Conservation (phyloP, 208 protist species). For the Wallacemonas collosoma region DNA sequence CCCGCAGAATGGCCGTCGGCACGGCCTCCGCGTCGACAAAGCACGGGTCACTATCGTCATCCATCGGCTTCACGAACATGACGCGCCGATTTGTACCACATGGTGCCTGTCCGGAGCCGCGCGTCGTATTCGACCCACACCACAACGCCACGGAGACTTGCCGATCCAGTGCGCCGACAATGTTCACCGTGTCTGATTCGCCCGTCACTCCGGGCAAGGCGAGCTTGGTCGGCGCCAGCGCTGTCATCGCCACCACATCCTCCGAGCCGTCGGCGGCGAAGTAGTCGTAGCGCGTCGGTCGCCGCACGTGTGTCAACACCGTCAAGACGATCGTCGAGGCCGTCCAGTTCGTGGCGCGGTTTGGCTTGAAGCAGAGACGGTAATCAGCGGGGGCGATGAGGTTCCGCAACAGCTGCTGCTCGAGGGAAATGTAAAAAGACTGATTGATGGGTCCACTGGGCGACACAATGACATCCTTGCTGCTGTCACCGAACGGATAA, state of each 20-base stretch:
- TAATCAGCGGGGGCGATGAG: conserved; percentile 43
- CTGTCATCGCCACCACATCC: conserved; percentile 49
- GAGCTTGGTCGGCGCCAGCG: conserved; percentile 65
- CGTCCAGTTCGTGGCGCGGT: conserved; percentile 48
- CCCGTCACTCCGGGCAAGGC: conserved; percentile 49
- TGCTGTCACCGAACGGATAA: conserved; percentile 28
- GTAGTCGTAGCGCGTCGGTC: conserved; percentile 56
- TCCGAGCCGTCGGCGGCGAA: conserved; percentile 64
- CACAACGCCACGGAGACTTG: conserved; percentile 56
- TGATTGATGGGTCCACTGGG: conserved; percentile 18
- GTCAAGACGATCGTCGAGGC: conserved; percentile 43
- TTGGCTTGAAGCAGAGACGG: conserved; percentile 69
- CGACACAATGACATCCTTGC: conserved; percentile 13
- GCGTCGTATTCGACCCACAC: conserved; percentile 29
- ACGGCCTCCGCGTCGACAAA: conserved; percentile 63
- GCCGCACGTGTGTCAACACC: conserved; percentile 44
- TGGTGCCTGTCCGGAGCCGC: conserved; percentile 25
- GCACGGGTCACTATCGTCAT: conserved; percentile 66
- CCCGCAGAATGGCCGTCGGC: conserved; percentile 31
- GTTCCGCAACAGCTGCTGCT: conserved; percentile 44
- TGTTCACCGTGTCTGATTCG: conserved; percentile 45
- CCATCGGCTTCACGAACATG: conserved; percentile 71
- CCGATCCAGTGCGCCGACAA: conserved; percentile 58
- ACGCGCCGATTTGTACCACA: conserved; percentile 61
- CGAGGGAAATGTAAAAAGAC: conserved; percentile 49